These are phyloP conservation scores for Aegilops tauschii DNA, from an alignment of 176 grass and related monocot genomes.

Conservation along the genomic window DNA sequence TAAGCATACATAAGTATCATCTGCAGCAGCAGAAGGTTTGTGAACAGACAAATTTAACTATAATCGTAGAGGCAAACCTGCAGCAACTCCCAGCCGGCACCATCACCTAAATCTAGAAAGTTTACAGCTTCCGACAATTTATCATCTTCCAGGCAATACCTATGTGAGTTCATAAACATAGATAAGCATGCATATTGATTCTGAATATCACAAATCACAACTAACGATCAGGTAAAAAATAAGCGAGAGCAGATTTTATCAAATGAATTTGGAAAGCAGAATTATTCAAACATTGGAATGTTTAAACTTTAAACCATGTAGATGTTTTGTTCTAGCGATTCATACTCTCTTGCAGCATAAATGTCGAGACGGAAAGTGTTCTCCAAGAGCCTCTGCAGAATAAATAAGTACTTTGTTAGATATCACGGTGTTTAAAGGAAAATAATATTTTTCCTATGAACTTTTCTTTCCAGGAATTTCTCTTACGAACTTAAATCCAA, in stretches of 20 bases:
- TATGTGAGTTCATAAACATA: conserved; percentile 24
- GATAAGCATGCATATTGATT: conserved; percentile 10
- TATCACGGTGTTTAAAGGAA: not conserved
- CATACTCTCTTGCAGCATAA: conserved; percentile 90
- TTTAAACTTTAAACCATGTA: not conserved
- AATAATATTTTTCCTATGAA: not conserved
- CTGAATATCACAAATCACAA: conserved; percentile 17
- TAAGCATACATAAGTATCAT: not conserved
- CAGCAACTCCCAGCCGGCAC: conserved; percentile 87
- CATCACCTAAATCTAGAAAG: conserved; percentile 80
- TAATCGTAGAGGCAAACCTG: conserved; percentile 49
- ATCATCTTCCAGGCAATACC: conserved; percentile 84
- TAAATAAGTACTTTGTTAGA: not conserved
- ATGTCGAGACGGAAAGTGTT: conserved; percentile 78
- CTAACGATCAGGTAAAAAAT: not conserved
- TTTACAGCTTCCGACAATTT: conserved; percentile 65
- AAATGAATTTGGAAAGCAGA: not conserved
- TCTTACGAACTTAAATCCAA: not conserved
- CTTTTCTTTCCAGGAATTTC: not conserved
- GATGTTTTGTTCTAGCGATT: conserved; percentile 12
- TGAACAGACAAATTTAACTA: not conserved
- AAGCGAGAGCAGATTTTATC: not conserved
- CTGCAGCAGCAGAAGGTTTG: not conserved
- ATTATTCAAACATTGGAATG: not conserved
- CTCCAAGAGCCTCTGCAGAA: conserved; percentile 82